Evolutionary conservation across 345 rosid species (phyloP).

Genomic region (Populus euphratica): DNA sequence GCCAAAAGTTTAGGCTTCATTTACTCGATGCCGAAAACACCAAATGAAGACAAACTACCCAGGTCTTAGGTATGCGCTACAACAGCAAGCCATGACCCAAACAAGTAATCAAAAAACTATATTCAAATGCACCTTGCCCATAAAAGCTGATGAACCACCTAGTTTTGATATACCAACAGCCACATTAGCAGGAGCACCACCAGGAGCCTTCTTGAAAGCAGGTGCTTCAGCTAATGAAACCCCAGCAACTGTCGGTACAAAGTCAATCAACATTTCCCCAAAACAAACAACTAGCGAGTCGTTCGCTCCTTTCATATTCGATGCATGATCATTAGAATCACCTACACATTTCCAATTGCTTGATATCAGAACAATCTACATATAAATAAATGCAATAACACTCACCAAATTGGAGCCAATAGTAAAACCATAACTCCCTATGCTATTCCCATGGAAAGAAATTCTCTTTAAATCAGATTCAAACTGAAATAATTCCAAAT

Average conservation of each 20-base stretch:
- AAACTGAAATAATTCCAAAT: background rate
- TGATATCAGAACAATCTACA: background rate
- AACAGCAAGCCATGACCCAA: background rate
- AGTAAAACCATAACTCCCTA: background rate
- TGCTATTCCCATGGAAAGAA: background rate
- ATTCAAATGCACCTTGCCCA: conserved; percentile 72
- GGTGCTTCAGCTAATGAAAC: conserved; percentile 96
- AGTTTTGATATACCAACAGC: conserved; percentile 85
- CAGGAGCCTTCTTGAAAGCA: conserved; percentile 92
- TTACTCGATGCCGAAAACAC: background rate
- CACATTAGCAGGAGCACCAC: conserved; percentile 99
- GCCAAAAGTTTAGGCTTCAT: background rate
- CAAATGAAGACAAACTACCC: background rate
- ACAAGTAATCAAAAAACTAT: background rate
- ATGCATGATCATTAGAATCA: conserved; percentile 5
- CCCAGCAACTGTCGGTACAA: conserved; percentile 81
- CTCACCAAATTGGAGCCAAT: background rate
- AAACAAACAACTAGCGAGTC: conserved; percentile 67
- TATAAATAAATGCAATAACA: background rate
- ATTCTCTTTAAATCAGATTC: background rate
- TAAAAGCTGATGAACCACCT: conserved; percentile 92
- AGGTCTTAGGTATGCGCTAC: background rate
- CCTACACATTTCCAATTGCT: conserved; percentile 12
- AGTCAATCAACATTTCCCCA: conserved; percentile 95
- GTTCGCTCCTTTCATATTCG: background rate